These are phyloP conservation scores for Colletotrichum lupini DNA, from an alignment of 2,329 filamentous ascomycete genomes.

Conservation along the genomic window DNA sequence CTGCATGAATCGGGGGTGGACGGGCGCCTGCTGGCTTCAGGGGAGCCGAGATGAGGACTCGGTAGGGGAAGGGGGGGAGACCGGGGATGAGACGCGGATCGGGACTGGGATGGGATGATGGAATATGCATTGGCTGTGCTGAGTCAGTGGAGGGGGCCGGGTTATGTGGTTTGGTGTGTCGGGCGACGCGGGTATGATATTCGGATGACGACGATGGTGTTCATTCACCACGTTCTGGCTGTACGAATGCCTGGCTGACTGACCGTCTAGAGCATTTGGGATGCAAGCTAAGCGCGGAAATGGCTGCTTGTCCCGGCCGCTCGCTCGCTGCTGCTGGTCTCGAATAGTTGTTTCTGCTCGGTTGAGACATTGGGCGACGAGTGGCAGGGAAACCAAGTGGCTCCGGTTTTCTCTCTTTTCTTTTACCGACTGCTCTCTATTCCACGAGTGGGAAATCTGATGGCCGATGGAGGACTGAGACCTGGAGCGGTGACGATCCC, in stretches of 20 bases:
- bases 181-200: not conserved
- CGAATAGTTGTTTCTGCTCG: not conserved
- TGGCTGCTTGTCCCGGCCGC: not conserved
- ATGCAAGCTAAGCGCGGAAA: not conserved
- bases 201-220: not conserved
- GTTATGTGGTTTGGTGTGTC: not conserved
- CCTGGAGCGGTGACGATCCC: conserved; percentile 27
- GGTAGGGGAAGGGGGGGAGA: too few species aligned
- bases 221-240: too few species aligned
- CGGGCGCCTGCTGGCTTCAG: not conserved
- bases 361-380: not conserved
- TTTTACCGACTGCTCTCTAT: not conserved
- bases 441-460: not conserved
- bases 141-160: not conserved
- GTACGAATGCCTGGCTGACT: not conserved
- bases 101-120: not conserved
- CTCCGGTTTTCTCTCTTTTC: too few species aligned
- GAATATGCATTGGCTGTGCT: not conserved
- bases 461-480: not conserved
- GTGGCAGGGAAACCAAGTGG: not conserved
- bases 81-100: too few species aligned
- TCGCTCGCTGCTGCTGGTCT: not conserved
- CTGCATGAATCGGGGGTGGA: not conserved
- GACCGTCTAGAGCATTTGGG: not conserved
- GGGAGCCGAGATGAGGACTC: not conserved